Percentiles rank a stretch among this genome's conserved stretches.
phyloP scores from a whole-genome alignment of 2,329 filamentous ascomycete species.

The Ustilaginoidea virens region DNA sequence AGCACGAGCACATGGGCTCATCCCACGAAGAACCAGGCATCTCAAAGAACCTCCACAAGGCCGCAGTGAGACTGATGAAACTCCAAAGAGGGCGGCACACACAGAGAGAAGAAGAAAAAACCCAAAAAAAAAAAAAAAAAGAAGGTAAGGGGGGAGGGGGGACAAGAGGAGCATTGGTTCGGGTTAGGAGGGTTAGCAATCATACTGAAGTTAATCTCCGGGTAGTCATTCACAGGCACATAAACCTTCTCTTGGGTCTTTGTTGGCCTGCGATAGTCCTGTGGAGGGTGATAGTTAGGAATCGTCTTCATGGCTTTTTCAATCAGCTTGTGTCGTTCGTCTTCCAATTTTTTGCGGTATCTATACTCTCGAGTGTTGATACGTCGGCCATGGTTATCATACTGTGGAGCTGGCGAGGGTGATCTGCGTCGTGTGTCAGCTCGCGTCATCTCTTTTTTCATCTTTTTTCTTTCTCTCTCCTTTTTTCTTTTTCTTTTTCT shows the following conservation, averaged over 20 bases:
- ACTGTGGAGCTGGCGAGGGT: conserved; percentile 87
- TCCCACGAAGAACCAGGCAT: conserved; percentile 18
- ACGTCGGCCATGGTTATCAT: conserved; percentile 98
- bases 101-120: too few species aligned
- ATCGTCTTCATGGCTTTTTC: conserved; percentile 99
- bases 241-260: conserved; percentile 99
- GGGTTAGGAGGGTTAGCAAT: conserved; percentile 93
- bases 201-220: conserved; percentile 99
- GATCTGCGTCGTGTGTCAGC: conserved; percentile 42
- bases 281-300: conserved; percentile 96
- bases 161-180: conserved; percentile 36
- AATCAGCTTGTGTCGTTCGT: conserved; percentile 96
- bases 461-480: too few species aligned
- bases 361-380: conserved; percentile 98
- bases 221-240: conserved; percentile 99
- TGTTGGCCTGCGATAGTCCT: conserved; percentile 95
- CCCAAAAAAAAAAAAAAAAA: too few species aligned
- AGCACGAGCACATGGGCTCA: not conserved
- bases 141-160: conserved; percentile 16
- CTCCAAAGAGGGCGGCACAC: conserved; percentile 22
- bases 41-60: conserved; percentile 16
- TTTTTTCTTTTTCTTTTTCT: too few species aligned
- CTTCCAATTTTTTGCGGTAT: conserved; percentile 94
- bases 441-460: too few species aligned
- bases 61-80: conserved; percentile 25